Base-by-base conservation (phyloP, 2,329 filamentous ascomycete genomes). In the Phialophora chinensis region DNA sequence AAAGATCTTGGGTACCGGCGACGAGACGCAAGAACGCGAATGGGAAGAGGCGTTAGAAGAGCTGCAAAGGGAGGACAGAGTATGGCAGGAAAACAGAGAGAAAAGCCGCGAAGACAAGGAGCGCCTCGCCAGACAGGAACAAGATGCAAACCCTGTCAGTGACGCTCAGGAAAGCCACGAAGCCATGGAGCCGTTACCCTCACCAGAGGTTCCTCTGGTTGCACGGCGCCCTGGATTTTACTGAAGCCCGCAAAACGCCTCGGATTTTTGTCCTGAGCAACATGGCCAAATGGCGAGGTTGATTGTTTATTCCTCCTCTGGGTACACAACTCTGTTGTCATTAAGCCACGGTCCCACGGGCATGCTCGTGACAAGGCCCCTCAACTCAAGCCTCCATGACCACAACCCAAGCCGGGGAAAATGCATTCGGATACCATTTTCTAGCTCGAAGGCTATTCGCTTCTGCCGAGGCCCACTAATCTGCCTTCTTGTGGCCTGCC, bases 1-100 rank as follows among this genome's bases (percentile, higher is more conserved):
- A 76, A 88, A 87, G 74, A 80, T 88, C 47, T 78, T 99, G 58
- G 94, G 95, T 3, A 91, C 91, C 0, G 93, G 92, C 0, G 87
- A 95, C 74, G 80, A 85, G 52, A 85, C 85, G 71, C 87, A 87
- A 75, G 95, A 99, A 79, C 82, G 85, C 69, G 91, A 93, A 73
- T 99, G 95, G 96, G 91, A 94, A 79, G 89, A 96, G 76, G 72
- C 71, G 5, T 38, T 73, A 35, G 60, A 63, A 44, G 66, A 73
- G 58, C 52, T 73, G 29, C 64, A 70, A 53, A 69, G 68, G 8
- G 70, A 73, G 60, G 72, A 73, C 47, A 56, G 71, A 38, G 49
- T 71, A 27, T 73, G 72, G 72, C 69, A 71, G 47, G 65, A 57
- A 31, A 72, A 66, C 50, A 69, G 66, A 49, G 44, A 62, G 50